Evolutionary conservation across 1,284 basidiomycete species (phyloP).

Genomic region (Trichosporon asahii): DNA sequence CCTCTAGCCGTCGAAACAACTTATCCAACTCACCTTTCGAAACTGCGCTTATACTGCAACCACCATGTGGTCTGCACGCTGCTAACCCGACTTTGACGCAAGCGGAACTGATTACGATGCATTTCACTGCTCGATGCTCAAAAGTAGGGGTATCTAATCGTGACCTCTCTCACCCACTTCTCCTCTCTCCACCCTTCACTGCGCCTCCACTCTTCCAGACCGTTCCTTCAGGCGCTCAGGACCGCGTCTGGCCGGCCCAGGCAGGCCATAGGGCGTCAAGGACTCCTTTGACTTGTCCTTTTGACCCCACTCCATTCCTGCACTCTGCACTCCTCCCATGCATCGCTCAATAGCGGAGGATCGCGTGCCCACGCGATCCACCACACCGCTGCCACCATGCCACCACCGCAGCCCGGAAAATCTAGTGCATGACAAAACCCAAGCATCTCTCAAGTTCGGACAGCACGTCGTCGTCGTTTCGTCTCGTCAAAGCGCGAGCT

Average conservation of each 20-base stretch:
- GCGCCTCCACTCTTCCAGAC: neutral
- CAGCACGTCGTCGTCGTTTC: neutral
- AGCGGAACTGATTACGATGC: neutral
- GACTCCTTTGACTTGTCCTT: neutral
- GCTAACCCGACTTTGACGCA: neutral
- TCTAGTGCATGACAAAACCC: slow-evolving; percentile 6
- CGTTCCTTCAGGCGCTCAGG: neutral
- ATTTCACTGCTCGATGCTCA: neutral
- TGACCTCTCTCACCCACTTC: neutral
- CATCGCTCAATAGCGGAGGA: too few species aligned
- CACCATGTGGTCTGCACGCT: neutral
- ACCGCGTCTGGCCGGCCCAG: too few species aligned
- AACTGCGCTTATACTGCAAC: neutral
- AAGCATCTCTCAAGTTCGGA: slow-evolving; percentile 1
- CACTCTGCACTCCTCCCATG: too few species aligned
- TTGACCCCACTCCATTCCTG: neutral
- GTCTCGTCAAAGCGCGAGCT: neutral
- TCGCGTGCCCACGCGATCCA: too few species aligned
- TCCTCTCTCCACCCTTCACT: neutral
- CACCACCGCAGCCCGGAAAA: neutral
- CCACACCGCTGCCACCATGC: neutral
- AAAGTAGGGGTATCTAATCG: too few species aligned
- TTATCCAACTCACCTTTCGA: neutral
- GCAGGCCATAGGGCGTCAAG: too few species aligned
- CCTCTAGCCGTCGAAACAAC: neutral